Evolutionary conservation across 805 yeast genomes (phyloP).

Genomic region (Ascoidea rubescens): DNA sequence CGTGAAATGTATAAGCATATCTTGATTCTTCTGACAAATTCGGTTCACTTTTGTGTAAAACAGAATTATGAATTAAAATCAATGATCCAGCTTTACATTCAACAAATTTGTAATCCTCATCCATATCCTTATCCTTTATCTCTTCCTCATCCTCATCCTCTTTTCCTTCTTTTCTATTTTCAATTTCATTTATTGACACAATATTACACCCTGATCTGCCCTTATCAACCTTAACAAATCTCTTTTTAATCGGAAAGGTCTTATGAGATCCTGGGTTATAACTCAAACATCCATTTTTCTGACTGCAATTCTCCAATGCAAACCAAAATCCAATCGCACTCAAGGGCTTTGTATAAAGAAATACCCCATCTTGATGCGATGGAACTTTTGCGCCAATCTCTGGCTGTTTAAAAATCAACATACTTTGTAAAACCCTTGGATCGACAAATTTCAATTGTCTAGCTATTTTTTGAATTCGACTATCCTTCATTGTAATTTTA

Average conservation of each 20-base stretch:
- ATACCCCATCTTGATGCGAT: conserved; percentile 63
- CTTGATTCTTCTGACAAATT: conserved; percentile 44
- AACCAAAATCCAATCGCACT: conserved; percentile 72
- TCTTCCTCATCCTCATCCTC: conserved; percentile 15
- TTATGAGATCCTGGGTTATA: conserved; percentile 63
- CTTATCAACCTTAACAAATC: conserved; percentile 44
- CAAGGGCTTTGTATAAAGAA: conserved; percentile 58
- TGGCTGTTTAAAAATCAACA: conserved; percentile 73
- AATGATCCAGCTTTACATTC: conserved; percentile 62
- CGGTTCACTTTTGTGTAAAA: conserved; percentile 55
- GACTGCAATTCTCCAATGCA: conserved; percentile 62
- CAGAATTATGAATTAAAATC: conserved; percentile 57
- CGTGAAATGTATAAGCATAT: conserved; percentile 69
- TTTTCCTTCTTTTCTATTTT: conserved; percentile 2
- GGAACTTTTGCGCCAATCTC: conserved; percentile 64
- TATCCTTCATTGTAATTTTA: conserved; percentile 33
- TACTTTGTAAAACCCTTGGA: conserved; percentile 63
- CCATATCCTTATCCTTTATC: conserved; percentile 17
- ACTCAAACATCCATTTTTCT: conserved; percentile 53
- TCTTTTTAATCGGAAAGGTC: conserved; percentile 35
- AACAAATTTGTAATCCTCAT: conserved; percentile 32
- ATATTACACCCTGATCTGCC: conserved; percentile 40
- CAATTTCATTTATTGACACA: conserved; percentile 19
- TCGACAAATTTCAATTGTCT: conserved; percentile 38
- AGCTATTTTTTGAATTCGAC: conserved; percentile 34